Evolutionary conservation across 192 early-diverging fungal genomes (phyloP), one percentile per base, ranked within the genome.

Genomic region (Geranomyces variabilis): DNA sequence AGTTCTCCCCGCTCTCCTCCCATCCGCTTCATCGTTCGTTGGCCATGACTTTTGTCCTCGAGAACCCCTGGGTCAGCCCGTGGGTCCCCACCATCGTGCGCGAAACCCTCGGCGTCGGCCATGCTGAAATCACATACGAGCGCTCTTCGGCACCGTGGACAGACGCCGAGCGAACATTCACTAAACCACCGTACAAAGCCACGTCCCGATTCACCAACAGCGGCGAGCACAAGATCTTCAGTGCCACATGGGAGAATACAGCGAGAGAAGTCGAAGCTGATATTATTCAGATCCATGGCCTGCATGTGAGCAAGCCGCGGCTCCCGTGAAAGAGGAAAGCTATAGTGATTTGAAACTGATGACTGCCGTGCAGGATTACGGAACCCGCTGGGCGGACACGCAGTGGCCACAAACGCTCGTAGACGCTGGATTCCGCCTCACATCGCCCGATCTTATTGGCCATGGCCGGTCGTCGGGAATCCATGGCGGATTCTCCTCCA

Each of bases 381-480:
- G 41, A 26, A 70, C 68, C 1, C 68, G 68, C 31, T 70, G 68
- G 68, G 55, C 68, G 43, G 68, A 58, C 41, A 61, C 58, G 4
- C 33, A 15, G n/a, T 73, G 71, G 71, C 61, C 71, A n/a, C 55
- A 56, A 22, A n/a, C 49, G 8, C 34, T 73, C 19, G 48, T 65
- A 9, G 55, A 73, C 48, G 55, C 28, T 7, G 63, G 55, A 26
- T 73, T 66, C 71, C 71, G 71, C n/a, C 19, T 73, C 14, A 73
- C 71, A 1, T 36, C 51, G 14, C 46, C 49, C 12, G 71, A 73
- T 44, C 44, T 73, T 0, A 26, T 64, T 13, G 71, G 71, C n/a
- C 71, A 73, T 63, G 71, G 71, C 21, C 71, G 71, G 12, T 43
- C 63, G 31, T 55, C 51, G 8, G 71, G 71, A 31, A 5, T 57